Base-by-base conservation (phyloP, 768 basidiomycete genomes). In the Gloeopeniophorella convolvens region DNA sequence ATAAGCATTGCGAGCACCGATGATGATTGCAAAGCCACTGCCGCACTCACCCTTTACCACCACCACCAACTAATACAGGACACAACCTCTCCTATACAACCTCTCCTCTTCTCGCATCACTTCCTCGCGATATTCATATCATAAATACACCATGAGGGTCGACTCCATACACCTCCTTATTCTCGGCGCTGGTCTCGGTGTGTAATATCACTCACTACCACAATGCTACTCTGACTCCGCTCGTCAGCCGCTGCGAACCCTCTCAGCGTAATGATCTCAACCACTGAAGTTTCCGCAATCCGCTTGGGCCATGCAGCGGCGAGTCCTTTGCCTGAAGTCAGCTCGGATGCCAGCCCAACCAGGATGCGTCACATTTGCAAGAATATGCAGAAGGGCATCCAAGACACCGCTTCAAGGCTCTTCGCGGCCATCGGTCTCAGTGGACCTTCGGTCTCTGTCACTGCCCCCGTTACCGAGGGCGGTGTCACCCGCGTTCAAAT, bases 301-400 rank as follows among this genome's bases (percentile, higher is more conserved):
- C 54, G 54, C 16, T 10, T 58, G 18, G 57, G 57, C 15, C 46
- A 56, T 9, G 32, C 57, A 16, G 57, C 42, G 5, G 51, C 50
- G 7, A 44, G 33, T 10, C 12, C 28, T 2, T 26, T 23, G 8
- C 41, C 41, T 4, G 16, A 15, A 18, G 31, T 26, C 15, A 23
- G 18, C 34, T 10, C 49, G 4, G 44, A 31, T 6, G 31, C 34
- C 35, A 26, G 45, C 23, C 42, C 54, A 3, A 33, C 54, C 9
- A 56, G 23, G 46, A 46, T 58, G 46, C 54, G 47, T 16, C 54
- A 56, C 34, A 10, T 52, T 21, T 58, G 57, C 35, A 48, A 56
- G 34, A 42, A 44, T 37, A 56, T 58, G 54, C 43, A 56, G 46
- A 50, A 42, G 15, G 45, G 46, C 24, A 32, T 51, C 8, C 45